Conservation (phyloP, 2,329 filamentous ascomycete genomes). For the Pseudopithomyces chartarum region DNA sequence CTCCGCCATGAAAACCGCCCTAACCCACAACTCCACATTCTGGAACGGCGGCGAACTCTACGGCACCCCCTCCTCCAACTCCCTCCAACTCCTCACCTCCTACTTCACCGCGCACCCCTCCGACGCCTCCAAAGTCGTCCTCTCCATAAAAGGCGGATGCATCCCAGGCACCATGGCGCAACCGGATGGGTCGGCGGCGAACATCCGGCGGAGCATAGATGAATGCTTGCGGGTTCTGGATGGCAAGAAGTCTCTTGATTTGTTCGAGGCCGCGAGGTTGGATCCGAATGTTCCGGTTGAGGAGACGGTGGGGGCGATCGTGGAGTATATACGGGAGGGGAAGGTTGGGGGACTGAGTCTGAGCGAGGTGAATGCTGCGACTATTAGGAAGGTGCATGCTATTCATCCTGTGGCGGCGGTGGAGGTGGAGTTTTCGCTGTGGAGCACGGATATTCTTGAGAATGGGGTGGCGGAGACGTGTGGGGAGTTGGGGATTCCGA, state of each 20-base stretch:
- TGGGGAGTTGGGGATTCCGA: slow-evolving; percentile 67
- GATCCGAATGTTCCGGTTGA: slow-evolving; percentile 52
- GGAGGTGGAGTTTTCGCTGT: slow-evolving; percentile 66
- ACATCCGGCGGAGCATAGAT: slow-evolving; percentile 51
- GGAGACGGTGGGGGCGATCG: slow-evolving; percentile 50
- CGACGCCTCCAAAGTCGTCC: slow-evolving; percentile 56
- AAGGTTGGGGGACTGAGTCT: slow-evolving; percentile 54
- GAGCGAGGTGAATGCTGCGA: slow-evolving; percentile 52
- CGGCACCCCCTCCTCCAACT: slow-evolving; percentile 52
- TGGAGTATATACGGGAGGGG: slow-evolving; percentile 45
- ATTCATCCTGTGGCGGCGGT: slow-evolving; percentile 63
- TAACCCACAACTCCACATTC: slow-evolving; percentile 50
- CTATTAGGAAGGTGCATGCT: slow-evolving; percentile 55
- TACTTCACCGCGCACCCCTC: slow-evolving; percentile 59
- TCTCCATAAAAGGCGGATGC: slow-evolving; percentile 57
- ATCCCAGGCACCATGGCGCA: slow-evolving; percentile 34
- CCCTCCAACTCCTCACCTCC: slow-evolving; percentile 53
- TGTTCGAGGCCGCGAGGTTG: slow-evolving; percentile 55
- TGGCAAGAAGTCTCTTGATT: slow-evolving; percentile 54
- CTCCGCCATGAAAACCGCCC: slow-evolving; percentile 51
- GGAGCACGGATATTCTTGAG: slow-evolving; percentile 59
- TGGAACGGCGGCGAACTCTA: slow-evolving; percentile 59
- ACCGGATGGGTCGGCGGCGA: slow-evolving; percentile 49
- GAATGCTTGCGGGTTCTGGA: slow-evolving; percentile 52
- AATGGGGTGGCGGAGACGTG: slow-evolving; percentile 64